Evolutionary conservation across 768 basidiomycete species (phyloP).

Genomic region (Kwoniella botswanensis): DNA sequence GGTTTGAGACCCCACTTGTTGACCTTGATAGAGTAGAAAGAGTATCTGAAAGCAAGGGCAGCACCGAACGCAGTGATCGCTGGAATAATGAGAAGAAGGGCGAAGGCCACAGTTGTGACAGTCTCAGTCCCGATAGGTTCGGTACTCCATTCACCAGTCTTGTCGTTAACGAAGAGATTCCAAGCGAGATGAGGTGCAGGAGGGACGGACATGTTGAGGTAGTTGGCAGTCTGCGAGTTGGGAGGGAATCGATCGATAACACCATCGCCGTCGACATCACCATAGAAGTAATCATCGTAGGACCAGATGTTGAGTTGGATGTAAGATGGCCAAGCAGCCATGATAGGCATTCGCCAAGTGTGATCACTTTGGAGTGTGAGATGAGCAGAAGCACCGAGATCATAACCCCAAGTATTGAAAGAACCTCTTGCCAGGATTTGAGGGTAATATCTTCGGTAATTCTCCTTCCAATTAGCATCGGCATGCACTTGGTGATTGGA

Average conservation of each 20-base stretch:
- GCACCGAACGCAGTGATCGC: constrained; percentile 82
- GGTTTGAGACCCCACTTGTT: constrained; percentile 87
- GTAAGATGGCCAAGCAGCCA: constrained; percentile 87
- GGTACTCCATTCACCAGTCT: constrained; percentile 74
- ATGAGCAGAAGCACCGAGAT: constrained; percentile 73
- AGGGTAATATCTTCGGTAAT: constrained; percentile 72
- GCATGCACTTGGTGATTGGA: constrained; percentile 75
- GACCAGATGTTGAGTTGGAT: constrained; percentile 89
- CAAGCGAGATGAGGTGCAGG: constrained; percentile 86
- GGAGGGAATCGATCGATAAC: constrained; percentile 89
- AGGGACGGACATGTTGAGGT: constrained; percentile 87
- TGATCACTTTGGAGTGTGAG: constrained; percentile 69
- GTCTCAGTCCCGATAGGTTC: constrained; percentile 79
- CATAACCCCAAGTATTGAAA: constrained; percentile 91
- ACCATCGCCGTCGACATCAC: constrained; percentile 84
- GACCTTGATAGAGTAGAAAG: constrained; percentile 93
- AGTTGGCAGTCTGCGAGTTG: constrained; percentile 74
- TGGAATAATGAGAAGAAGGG: constrained; percentile 77
- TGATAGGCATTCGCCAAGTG: constrained; percentile 68
- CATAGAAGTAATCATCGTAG: constrained; percentile 90
- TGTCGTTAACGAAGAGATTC: constrained; percentile 79
- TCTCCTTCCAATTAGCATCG: constrained; percentile 67
- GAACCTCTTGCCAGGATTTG: constrained; percentile 85
- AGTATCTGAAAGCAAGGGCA: constrained; percentile 88
- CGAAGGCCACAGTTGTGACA: constrained; percentile 86